These are phyloP conservation scores for Meira nashicola DNA, from an alignment of 1,284 basidiomycete species.

Conservation along the genomic window DNA sequence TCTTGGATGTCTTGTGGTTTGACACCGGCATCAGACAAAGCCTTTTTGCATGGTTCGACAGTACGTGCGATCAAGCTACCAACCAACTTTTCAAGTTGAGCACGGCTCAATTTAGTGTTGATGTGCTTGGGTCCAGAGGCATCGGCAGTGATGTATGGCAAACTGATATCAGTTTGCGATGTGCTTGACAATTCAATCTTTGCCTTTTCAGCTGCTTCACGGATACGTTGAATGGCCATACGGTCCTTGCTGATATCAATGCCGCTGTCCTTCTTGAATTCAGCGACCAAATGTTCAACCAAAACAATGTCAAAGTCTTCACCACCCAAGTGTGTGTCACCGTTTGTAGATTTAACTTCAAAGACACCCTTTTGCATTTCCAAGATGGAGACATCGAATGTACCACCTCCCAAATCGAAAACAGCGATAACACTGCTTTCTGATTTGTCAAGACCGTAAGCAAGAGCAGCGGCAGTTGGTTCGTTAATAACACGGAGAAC, in stretches of 20 bases:
- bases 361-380: constrained; percentile 99
- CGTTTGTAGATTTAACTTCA: constrained; percentile 98
- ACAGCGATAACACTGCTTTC: constrained; percentile 67
- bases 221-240: constrained; percentile 98
- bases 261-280: constrained; percentile 91
- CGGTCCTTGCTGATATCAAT: constrained; percentile 77
- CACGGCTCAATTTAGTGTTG: constrained; percentile 79
- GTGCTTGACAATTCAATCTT: constrained; percentile 96
- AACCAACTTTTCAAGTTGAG: constrained; percentile 84
- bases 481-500: constrained; percentile 98
- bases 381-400: constrained; percentile 95
- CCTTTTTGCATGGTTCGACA: constrained; percentile 96
- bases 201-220: constrained; percentile 97
- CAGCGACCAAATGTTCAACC: constrained; percentile 77
- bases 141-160: constrained; percentile 95
- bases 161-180: constrained; percentile 81
- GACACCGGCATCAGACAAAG: constrained; percentile 80
- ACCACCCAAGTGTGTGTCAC: constrained; percentile 96
- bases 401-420: constrained; percentile 91
- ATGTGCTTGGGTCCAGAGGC: constrained; percentile 93
- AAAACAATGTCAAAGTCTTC: constrained; percentile 95
- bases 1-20: constrained; percentile 90
- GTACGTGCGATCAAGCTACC: constrained; percentile 79
- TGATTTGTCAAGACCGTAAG: constrained; percentile 63
- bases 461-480: constrained; percentile 93